A percentile compares a stretch with the other conserved stretches of the same genome.
Evolutionary conservation across 352 stramenopile species (phyloP).

Genomic region (Phytophthora pseudosyringae): DNA sequence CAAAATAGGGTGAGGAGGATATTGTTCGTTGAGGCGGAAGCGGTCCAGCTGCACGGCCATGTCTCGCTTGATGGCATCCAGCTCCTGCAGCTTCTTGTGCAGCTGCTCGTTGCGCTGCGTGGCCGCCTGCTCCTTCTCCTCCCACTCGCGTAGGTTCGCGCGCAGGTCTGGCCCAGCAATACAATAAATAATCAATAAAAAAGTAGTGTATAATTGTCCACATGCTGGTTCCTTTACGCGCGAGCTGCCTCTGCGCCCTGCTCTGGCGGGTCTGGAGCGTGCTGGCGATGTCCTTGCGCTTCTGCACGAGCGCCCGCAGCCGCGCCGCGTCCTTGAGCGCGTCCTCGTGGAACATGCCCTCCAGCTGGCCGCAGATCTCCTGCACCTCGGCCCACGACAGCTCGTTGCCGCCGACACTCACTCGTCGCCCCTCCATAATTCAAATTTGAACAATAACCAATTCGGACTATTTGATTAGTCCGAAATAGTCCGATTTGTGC

Average conservation of each 20-base stretch:
- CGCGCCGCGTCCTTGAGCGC: slow-evolving; percentile 62
- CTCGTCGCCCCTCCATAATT: slow-evolving; percentile 38
- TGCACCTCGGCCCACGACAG: slow-evolving; percentile 74
- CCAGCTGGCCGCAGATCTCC: slow-evolving; percentile 70
- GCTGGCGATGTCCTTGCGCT: slow-evolving; percentile 66
- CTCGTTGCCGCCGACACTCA: slow-evolving; percentile 18
- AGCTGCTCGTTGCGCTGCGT: slow-evolving; percentile 63
- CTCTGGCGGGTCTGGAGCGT: slow-evolving; percentile 51
- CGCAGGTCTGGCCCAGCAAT: slow-evolving; percentile 47
- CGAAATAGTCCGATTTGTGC: slow-evolving; percentile 8
- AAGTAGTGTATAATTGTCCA: not conserved
- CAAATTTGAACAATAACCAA: slow-evolving; percentile 18
- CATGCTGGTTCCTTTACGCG: slow-evolving; percentile 40
- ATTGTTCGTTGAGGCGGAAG: slow-evolving; percentile 74
- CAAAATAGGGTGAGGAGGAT: slow-evolving; percentile 40
- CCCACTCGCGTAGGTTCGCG: slow-evolving; percentile 69
- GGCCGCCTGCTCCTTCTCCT: slow-evolving; percentile 52
- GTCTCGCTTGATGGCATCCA: slow-evolving; percentile 70
- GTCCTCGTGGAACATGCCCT: slow-evolving; percentile 69
- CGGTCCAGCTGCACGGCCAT: slow-evolving; percentile 72
- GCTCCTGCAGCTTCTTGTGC: slow-evolving; percentile 60
- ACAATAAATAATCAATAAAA: slow-evolving; percentile 4
- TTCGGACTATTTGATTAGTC: too few species aligned
- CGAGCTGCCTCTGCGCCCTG: slow-evolving; percentile 58
- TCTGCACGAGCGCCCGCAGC: slow-evolving; percentile 59